phyloP scores from a whole-genome alignment of 768 basidiomycete genomes.

The Tricholoma saponaceum region DNA sequence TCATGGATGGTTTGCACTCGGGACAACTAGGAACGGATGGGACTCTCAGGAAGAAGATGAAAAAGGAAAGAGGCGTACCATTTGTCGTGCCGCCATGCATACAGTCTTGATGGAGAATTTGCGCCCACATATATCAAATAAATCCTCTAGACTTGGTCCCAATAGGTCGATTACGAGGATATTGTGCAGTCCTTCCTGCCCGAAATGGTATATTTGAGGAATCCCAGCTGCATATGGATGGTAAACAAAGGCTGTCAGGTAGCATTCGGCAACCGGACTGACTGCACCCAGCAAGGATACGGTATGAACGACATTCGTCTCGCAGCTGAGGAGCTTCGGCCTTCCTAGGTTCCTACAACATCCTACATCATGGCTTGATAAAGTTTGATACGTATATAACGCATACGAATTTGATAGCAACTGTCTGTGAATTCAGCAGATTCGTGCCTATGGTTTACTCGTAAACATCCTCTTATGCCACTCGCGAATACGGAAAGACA shows the following conservation, averaged over 20 bases:
- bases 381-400: constrained; percentile 8
- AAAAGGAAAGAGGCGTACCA: constrained; percentile 46
- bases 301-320: constrained; percentile 97
- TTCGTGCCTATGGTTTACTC: constrained; percentile 70
- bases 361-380: constrained; percentile 4
- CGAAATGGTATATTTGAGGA: constrained; percentile 99
- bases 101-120: constrained; percentile 98
- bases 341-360: constrained; percentile 76
- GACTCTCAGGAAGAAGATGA: constrained; percentile 4
- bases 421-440: constrained; percentile 95
- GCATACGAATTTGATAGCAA: constrained; percentile 99
- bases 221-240: constrained; percentile 70
- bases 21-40: constrained; percentile 55
- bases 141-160: constrained; percentile 93
- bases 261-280: constrained; percentile 31
- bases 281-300: constrained; percentile 88
- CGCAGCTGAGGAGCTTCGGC: constrained; percentile 97
- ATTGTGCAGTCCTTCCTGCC: constrained; percentile 97
- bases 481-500: constrained; percentile 4
- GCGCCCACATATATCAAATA: constrained; percentile 98
- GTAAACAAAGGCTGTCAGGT: constrained; percentile 13
- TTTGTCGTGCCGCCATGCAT: constrained; percentile 98
- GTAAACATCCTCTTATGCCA: constrained; percentile 4
- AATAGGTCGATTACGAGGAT: constrained; percentile 98
- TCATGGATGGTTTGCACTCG: constrained; percentile 98